Conservation (phyloP, 306 rosid genomes). For the Cercis canadensis region DNA sequence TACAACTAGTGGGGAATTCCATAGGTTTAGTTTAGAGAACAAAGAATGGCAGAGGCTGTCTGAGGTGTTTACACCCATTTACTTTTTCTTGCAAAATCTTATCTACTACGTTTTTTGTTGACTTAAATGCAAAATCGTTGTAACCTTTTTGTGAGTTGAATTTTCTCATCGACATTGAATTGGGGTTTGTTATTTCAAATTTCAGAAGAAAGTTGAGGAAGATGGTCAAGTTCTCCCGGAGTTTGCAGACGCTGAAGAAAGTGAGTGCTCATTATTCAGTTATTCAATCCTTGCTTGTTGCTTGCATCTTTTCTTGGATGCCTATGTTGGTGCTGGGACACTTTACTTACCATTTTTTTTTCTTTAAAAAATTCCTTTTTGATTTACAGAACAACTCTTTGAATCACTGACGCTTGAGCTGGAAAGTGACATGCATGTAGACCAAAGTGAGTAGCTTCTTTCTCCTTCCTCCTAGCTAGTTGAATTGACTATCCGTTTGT, state of each 20-base stretch:
- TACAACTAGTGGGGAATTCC: not conserved
- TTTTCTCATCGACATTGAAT: slow-evolving; percentile 28
- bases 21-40: not conserved
- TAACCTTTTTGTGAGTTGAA: not conserved
- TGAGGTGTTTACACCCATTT: slow-evolving; percentile 1
- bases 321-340: not conserved
- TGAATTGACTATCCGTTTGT: slow-evolving; percentile 22
- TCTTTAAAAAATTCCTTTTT: not conserved
- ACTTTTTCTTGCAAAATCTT: slow-evolving; percentile 13
- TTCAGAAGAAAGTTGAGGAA: slow-evolving; percentile 55
- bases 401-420: slow-evolving; percentile 75
- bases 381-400: slow-evolving; percentile 67
- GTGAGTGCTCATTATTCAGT: slow-evolving; percentile 46
- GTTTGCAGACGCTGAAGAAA: slow-evolving; percentile 84
- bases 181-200: slow-evolving; percentile 33
- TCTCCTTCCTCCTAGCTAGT: slow-evolving; percentile 12
- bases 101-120: slow-evolving; percentile 12
- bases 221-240: slow-evolving; percentile 77
- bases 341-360: slow-evolving; percentile 15
- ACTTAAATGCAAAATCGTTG: not conserved
- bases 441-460: slow-evolving; percentile 59
- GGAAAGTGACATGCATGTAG: slow-evolving; percentile 62
- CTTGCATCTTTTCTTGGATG: not conserved
- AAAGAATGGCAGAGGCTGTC: not conserved
- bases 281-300: slow-evolving; percentile 25